Conservation (phyloP, 306 rosid species). For the Casuarina cunninghamiana region DNA sequence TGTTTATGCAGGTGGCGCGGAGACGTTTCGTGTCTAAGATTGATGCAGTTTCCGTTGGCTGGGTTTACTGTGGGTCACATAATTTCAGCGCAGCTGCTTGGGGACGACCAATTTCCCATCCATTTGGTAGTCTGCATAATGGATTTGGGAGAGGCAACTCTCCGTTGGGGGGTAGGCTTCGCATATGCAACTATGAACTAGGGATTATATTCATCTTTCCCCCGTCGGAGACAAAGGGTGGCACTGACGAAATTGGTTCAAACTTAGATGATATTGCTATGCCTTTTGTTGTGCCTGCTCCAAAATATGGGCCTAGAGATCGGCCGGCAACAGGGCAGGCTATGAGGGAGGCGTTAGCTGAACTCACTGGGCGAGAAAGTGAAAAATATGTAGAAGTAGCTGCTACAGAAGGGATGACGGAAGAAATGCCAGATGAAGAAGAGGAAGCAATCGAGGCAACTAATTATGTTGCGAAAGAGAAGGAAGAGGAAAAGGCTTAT, state of each 20-base stretch:
- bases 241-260: slow-evolving; percentile 22
- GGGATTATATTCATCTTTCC: slow-evolving; percentile 79
- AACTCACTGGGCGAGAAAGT: slow-evolving; percentile 39
- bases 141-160: slow-evolving; percentile 32
- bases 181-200: slow-evolving; percentile 79
- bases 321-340: slow-evolving; percentile 75
- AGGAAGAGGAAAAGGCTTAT: slow-evolving; percentile 78
- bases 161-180: slow-evolving; percentile 51
- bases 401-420: slow-evolving; percentile 43
- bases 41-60: slow-evolving; percentile 55
- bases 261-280: slow-evolving; percentile 59
- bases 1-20: slow-evolving; percentile 53
- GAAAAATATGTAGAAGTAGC: slow-evolving; percentile 30
- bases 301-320: slow-evolving; percentile 63
- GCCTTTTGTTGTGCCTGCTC: slow-evolving; percentile 84
- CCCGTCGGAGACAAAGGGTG: slow-evolving; percentile 37
- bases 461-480: slow-evolving; percentile 51
- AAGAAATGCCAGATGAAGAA: slow-evolving; percentile 56
- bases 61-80: slow-evolving; percentile 87
- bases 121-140: slow-evolving; percentile 36
- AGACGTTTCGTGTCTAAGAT: slow-evolving; percentile 61
- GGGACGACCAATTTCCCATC: slow-evolving; percentile 62
- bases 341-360: slow-evolving; percentile 71
- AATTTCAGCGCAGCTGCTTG: slow-evolving; percentile 91
- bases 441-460: slow-evolving; percentile 55